Conservation (phyloP, 176 grass and related monocot genomes). For the Bromus sterilis region DNA sequence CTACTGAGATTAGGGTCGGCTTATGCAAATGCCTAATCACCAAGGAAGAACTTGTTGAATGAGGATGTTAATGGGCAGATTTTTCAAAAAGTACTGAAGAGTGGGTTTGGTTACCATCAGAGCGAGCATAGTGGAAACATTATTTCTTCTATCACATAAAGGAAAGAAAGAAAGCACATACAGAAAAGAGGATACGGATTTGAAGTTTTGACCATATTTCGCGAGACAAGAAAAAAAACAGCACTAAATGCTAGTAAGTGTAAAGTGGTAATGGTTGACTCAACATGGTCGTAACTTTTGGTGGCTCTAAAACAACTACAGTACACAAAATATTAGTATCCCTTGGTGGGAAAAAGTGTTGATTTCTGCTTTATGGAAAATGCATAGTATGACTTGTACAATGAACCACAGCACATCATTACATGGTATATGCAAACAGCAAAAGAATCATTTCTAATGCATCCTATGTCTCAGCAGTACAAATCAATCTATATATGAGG, state of each 20-base stretch:
- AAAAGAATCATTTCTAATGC: neutral
- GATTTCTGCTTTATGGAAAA: neutral
- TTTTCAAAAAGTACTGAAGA: neutral
- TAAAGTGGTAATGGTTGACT: neutral
- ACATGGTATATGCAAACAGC: conserved; percentile 14
- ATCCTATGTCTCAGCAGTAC: neutral
- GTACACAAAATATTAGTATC: neutral
- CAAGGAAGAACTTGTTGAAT: conserved; percentile 1
- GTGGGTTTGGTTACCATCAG: neutral
- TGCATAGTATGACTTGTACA: neutral
- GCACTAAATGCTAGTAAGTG: neutral
- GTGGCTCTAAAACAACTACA: conserved; percentile 9
- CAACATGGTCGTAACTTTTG: neutral
- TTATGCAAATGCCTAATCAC: conserved; percentile 11
- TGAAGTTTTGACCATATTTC: neutral
- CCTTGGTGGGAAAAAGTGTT: neutral
- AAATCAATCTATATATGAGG: neutral
- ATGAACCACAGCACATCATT: neutral
- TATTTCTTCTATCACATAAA: conserved; percentile 1
- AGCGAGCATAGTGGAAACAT: neutral
- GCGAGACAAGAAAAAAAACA: neutral
- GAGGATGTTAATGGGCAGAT: neutral
- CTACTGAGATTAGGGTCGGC: neutral
- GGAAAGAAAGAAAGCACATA: neutral
- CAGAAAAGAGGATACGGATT: neutral